Evolutionary conservation across 805 yeast species (phyloP), one percentile per base, ranked within the genome.

Genomic region (Priceomyces castillae): DNA sequence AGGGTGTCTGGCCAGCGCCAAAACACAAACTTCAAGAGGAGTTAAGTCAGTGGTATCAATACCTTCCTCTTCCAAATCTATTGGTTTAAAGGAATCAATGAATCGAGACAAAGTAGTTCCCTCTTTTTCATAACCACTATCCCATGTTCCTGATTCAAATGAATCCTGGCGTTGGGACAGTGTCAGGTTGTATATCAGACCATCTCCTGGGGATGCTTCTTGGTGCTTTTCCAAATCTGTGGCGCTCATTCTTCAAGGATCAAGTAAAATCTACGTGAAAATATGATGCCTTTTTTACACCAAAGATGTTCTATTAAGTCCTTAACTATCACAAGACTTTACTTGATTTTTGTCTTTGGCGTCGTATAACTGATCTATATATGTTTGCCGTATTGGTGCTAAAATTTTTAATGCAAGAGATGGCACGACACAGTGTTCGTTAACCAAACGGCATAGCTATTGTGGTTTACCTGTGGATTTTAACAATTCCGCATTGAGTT

Each of bases 1-100:
- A 6, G 69, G 73, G 15, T 78, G 73, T 42, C 66, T 62, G 35
- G 74, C 63, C 4, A 72, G 59, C 26, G 73, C 72, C 44, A 62
- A 56, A 34, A 66, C 58, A 30, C 72, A 57, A 54, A 61, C 67
- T 49, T 73, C 76, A 41, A 61, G 49, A 20, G 61, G 65, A 14
- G 71, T 65, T 66, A 72, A 58, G 25, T 55, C 55, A 9, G 69
- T 49, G 30, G 66, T 52, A 64, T 77, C 58, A 62, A 77, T 5
- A 62, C 75, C 61, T 54, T 71, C 36, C 50, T 64, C 68, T 36
- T 66, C 72, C 34, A 68, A 54, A 44, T 67, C 44, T 35, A 66
- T 58, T 10, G 71, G 72, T 45, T 61, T 67, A 59, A 70, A 70
- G 4, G 71, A 61, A 46, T 70, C 66, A 16, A 64, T 39, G 31